Conservation (phyloP, 352 stramenopile species). For the Globisporangium carolinianum region DNA sequence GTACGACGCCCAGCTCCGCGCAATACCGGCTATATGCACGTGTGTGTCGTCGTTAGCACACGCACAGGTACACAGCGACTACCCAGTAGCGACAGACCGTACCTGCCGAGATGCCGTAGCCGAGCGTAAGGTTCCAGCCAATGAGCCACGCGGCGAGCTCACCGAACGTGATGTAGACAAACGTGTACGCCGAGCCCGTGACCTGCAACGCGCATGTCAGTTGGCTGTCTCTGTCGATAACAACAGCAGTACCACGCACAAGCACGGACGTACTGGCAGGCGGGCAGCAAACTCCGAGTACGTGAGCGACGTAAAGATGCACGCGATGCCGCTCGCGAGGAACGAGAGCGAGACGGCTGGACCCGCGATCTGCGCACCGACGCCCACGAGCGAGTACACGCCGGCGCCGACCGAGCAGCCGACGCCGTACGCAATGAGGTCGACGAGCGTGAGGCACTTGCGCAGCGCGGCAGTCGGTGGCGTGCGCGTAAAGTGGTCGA, state of each 20-base stretch:
- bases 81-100: constrained; percentile 2
- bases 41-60: neutral
- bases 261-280: constrained; percentile 47
- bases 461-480: constrained; percentile 27
- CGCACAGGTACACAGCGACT: neutral
- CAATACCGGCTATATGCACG: constrained; percentile 63
- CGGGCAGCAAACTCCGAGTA: constrained; percentile 88
- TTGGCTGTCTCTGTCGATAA: too few species aligned
- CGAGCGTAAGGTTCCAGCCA: constrained; percentile 90
- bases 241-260: neutral
- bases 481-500: constrained; percentile 41
- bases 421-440: constrained; percentile 86
- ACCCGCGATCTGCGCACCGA: constrained; percentile 79
- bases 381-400: constrained; percentile 89
- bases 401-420: constrained; percentile 88
- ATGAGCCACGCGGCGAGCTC: constrained; percentile 88
- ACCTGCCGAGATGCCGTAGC: constrained; percentile 89
- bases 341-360: constrained; percentile 89
- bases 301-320: constrained; percentile 88
- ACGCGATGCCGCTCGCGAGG: constrained; percentile 79
- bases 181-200: constrained; percentile 87
- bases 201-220: constrained; percentile 27
- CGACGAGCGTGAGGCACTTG: constrained; percentile 63
- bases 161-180: constrained; percentile 85
- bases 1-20: constrained; percentile 88